These are phyloP conservation scores for Alternaria arbusti DNA, from an alignment of 2,329 filamentous ascomycete species.

Conservation along the genomic window DNA sequence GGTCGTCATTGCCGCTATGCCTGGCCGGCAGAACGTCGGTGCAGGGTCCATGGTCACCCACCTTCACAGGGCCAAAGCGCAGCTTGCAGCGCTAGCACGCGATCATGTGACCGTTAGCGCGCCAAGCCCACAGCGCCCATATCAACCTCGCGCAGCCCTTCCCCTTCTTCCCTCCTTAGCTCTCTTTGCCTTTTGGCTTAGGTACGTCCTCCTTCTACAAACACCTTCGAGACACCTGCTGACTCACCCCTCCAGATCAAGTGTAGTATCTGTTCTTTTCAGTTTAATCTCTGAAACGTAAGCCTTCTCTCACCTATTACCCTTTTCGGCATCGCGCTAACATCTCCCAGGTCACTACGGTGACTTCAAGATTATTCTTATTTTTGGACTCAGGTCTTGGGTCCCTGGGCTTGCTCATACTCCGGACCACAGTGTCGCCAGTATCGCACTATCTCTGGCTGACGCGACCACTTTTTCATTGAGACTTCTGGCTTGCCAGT, in stretches of 20 bases:
- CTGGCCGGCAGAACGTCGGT: background rate
- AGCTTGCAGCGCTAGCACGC: background rate
- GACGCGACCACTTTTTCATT: background rate
- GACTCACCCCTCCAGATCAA: background rate
- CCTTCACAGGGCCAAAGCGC: background rate
- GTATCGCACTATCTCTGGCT: background rate
- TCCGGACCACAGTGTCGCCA: background rate
- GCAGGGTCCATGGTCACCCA: background rate
- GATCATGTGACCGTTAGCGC: background rate
- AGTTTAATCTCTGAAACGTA: constrained; percentile 1
- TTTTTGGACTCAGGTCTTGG: background rate
- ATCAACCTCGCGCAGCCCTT: background rate
- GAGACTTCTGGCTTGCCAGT: background rate
- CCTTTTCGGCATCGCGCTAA: background rate
- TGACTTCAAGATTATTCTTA: background rate
- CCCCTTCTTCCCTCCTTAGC: background rate
- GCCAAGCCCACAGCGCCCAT: background rate
- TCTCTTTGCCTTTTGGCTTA: constrained; percentile 2
- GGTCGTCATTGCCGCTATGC: background rate
- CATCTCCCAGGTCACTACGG: background rate
- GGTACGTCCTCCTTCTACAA: background rate
- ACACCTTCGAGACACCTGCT: background rate
- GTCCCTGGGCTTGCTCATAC: constrained; percentile 6
- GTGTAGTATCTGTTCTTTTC: constrained; percentile 2
- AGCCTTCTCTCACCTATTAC: background rate